Conservation (phyloP, 768 basidiomycete genomes). For the Polyporus arcularius region DNA sequence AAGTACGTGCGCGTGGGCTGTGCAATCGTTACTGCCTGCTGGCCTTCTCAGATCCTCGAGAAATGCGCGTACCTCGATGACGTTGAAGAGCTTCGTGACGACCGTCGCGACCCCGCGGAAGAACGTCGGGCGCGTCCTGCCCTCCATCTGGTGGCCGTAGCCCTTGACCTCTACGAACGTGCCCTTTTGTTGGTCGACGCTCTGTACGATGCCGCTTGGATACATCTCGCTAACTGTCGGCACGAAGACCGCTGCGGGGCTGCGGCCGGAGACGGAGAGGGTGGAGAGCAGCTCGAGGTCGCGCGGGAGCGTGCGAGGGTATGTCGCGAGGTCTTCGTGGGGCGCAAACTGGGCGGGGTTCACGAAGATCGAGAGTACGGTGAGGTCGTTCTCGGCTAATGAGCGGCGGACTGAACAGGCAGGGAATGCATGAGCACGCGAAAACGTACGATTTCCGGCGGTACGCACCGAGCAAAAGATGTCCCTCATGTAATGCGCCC, state of each 20-base stretch:
- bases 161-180: conserved; percentile 94
- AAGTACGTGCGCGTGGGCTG: conserved; percentile 94
- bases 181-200: conserved; percentile 73
- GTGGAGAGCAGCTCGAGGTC: conserved; percentile 68
- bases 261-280: conserved; percentile 36
- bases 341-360: conserved; percentile 98
- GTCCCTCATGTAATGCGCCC: conserved; percentile 95
- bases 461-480: conserved; percentile 77
- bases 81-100: conserved; percentile 93
- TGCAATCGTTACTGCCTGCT: background rate
- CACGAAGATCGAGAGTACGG: conserved; percentile 94
- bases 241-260: conserved; percentile 72
- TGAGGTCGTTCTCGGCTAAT: conserved; percentile 76
- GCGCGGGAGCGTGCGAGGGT: conserved; percentile 80
- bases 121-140: conserved; percentile 81
- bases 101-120: conserved; percentile 96
- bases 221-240: conserved; percentile 87
- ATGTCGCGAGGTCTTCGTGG: conserved; percentile 87
- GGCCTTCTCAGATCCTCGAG: too few species aligned
- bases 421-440: background rate
- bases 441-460: background rate
- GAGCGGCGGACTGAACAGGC: conserved; percentile 66
- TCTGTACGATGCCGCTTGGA: conserved; percentile 85
- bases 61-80: conserved; percentile 65
- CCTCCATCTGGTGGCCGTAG: conserved; percentile 92